Evolutionary conservation across 805 yeast species (phyloP), one percentile per base, ranked within the genome.

Genomic region (Suhomyces vadensis): DNA sequence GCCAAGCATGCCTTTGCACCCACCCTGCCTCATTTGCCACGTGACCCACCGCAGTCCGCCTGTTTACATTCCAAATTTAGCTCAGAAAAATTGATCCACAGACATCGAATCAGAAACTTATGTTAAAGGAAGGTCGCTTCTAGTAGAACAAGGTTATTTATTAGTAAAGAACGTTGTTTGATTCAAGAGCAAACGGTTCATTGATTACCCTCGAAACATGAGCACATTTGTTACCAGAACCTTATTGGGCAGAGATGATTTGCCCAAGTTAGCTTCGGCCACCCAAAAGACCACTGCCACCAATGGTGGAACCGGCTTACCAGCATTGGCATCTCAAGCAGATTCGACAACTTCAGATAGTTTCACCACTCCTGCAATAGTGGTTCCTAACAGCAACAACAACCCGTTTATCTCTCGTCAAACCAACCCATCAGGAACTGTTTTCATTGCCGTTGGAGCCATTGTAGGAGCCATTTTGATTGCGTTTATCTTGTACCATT

Each of bases 381-480:
- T 74, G 1, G 78, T 82, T 9, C 95, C 95, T 0, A 67, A 83
- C 1, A 72, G 78, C 31, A 54, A 53, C 13, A 65, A 74, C 39
- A 88, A 88, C 61, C 96, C 96, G 8, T 82, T 75, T 55, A 71
- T 88, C 14, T 64, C 75, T 52, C 63, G 68, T 37, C 63, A 81
- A 5, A 57, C 57, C 16, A 70, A 73, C 37, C 87, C 90, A 1
- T 74, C 78, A 37, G 96, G 96, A 1, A 85, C 94, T 1, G 90
- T 89, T 2, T 88, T 87, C 64, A 88, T 89, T 41, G 85, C 87
- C 0, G 85, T 87, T 35, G 96, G 95, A 1, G 71, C 84, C 8
- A 71, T 83, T 29, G 79, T 83, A 4, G 87, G 83, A 0, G 81
- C 79, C 29, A 65, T 85, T 3, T 62, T 82, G 16, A 49, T 83